phyloP scores from a whole-genome alignment of 2,329 filamentous ascomycete species.

The Alternaria sp. region DNA sequence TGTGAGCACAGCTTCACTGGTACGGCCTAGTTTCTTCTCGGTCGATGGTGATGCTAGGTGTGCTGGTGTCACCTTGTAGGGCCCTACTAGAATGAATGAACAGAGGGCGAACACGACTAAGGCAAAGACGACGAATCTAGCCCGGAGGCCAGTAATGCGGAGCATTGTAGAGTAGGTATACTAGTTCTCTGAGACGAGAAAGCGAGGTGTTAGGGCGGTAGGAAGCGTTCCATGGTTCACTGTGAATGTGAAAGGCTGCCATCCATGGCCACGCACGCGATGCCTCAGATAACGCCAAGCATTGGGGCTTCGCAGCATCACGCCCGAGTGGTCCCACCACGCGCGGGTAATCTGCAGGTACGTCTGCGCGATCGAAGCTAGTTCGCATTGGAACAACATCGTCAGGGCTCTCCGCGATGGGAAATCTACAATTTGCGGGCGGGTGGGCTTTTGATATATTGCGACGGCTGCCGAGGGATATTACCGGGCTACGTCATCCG shows the following conservation, averaged over 20 bases:
- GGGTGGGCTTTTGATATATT: slow-evolving; percentile 27
- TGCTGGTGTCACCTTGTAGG: slow-evolving; percentile 56
- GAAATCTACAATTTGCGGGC: slow-evolving; percentile 6
- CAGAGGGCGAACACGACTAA: slow-evolving; percentile 63
- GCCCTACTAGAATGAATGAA: slow-evolving; percentile 65
- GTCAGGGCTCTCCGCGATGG: slow-evolving; percentile 2
- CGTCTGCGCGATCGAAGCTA: slow-evolving; percentile 1
- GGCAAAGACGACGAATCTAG: slow-evolving; percentile 54
- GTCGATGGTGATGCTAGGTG: slow-evolving; percentile 26
- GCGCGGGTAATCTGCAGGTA: slow-evolving; percentile 17
- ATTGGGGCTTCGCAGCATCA: slow-evolving; percentile 10
- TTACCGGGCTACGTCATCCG: slow-evolving; percentile 33
- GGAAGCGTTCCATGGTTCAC: slow-evolving; percentile 2
- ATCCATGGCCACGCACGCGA: slow-evolving; percentile 7
- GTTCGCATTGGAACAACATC: slow-evolving; percentile 7
- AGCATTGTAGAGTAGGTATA: slow-evolving; percentile 31
- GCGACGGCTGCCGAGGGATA: slow-evolving; percentile 35
- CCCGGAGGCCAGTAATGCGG: slow-evolving; percentile 32
- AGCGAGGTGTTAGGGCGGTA: neutral
- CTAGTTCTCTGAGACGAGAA: neutral
- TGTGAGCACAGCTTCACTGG: slow-evolving; percentile 53
- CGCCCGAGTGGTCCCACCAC: slow-evolving; percentile 11
- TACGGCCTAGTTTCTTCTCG: slow-evolving; percentile 23
- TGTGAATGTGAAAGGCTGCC: neutral
- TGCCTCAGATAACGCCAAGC: slow-evolving; percentile 24